Evolutionary conservation across 805 yeast species (phyloP), one percentile per base, ranked within the genome.

Genomic region (Clavispora vitiphila): DNA sequence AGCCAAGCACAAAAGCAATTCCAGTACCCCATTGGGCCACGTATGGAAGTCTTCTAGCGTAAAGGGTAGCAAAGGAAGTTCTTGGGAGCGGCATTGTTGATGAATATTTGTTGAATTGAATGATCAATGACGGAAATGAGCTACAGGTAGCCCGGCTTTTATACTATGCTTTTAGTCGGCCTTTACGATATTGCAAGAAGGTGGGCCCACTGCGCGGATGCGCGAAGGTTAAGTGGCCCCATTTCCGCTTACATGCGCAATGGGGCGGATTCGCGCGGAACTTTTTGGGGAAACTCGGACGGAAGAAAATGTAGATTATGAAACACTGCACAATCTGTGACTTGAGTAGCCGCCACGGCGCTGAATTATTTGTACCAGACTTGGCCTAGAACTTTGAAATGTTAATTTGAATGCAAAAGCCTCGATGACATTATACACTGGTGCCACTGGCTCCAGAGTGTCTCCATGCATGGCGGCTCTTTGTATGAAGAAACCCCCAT

Each of bases 1-100:
- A 65, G 25, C 60, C 61, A 40, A 68, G 55, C 47, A 66, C 60
- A 29, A 48, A 26, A 3, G 49, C 53, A 19, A 67, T 40, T 8
- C 63, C 60, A 18, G 53, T 42, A n/a, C 56, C 65, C 71, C 72
- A 65, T 3, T 45, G 44, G 12, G 46, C 56, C 29, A 67, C 27
- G 12, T 37, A 42, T 3, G 71, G 71, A 3, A 60, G 31, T 53
- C 71, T 61, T 48, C 62, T 51, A 10, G 54, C 48, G 38, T 48
- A 50, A 38, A 64, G 53, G 24, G 43, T 41, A 24, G 40, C 25
- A 57, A 51, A 58, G 12, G 65, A 41, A 35, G 62, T 55, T 44
- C 55, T 45, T 5, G 56, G 43, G 31, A 48, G 34, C 19, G 47
- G 49, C 52, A 47, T 52, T 38, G 40, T 48, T n/a, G 18, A 25